These are phyloP conservation scores for Leccinum subfulvum DNA, from an alignment of 1,284 basidiomycete species.

Conservation along the genomic window DNA sequence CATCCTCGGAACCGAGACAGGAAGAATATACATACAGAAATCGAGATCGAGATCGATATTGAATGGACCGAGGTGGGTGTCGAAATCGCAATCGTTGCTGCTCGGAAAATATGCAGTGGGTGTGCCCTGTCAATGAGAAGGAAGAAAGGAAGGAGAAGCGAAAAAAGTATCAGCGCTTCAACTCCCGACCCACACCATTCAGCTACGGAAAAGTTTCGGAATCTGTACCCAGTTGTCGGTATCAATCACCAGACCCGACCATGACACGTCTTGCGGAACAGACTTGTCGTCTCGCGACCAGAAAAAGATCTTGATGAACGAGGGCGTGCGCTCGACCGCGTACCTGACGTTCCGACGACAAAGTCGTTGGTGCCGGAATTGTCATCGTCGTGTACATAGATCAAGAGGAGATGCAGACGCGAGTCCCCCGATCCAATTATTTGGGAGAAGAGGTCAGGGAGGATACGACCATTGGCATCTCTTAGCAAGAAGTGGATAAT, in stretches of 20 bases:
- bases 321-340: constrained; percentile 26
- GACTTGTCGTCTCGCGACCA: constrained; percentile 18
- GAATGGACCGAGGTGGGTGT: constrained; percentile 20
- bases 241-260: constrained; percentile 17
- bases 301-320: constrained; percentile 26
- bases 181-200: neutral
- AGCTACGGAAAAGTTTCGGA: neutral
- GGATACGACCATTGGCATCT: no score
- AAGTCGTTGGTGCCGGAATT: neutral
- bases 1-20: neutral
- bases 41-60: constrained; percentile 27
- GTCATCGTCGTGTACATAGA: neutral
- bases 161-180: neutral
- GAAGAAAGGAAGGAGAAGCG: neutral
- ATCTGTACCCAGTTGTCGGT: constrained; percentile 26
- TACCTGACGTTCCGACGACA: constrained; percentile 11
- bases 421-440: no score
- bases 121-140: constrained; percentile 11
- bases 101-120: constrained; percentile 27
- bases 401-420: no score
- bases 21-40: constrained; percentile 20
- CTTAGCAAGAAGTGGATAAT: no score
- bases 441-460: no score
- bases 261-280: constrained; percentile 22
- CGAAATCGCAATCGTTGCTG: constrained; percentile 18